These are phyloP conservation scores for Yamadazyma atlantica DNA, from an alignment of 1,139 yeast species.

Conservation along the genomic window DNA sequence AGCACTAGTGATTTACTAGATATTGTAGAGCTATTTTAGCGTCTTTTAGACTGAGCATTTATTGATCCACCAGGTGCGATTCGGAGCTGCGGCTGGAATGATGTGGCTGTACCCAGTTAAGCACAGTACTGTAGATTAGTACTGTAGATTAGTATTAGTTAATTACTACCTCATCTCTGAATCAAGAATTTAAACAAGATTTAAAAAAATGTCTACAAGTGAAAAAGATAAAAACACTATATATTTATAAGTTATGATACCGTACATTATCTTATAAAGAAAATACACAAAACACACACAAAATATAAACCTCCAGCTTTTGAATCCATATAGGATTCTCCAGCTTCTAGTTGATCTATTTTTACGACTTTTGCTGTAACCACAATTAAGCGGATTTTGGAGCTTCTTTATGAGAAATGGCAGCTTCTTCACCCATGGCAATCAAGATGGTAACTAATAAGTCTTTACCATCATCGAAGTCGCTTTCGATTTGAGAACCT, in stretches of 20 bases:
- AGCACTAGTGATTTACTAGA: too few species aligned
- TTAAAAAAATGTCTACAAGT: neutral
- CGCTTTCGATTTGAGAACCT: constrained; percentile 88
- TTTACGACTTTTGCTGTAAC: neutral
- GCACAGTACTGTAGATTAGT: too few species aligned
- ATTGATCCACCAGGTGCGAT: too few species aligned
- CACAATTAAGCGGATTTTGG: constrained; percentile 55
- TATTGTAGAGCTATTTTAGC: too few species aligned
- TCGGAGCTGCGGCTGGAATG: too few species aligned
- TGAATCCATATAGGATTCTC: neutral
- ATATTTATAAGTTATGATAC: neutral
- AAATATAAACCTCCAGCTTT: neutral
- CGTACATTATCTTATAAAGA: constrained; percentile 2
- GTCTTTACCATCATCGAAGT: constrained; percentile 97
- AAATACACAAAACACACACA: constrained; percentile 3
- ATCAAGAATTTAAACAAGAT: too few species aligned
- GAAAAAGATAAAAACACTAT: neutral
- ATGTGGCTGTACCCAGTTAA: too few species aligned
- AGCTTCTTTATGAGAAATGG: constrained; percentile 93
- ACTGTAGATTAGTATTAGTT: too few species aligned
- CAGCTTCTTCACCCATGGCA: constrained; percentile 99
- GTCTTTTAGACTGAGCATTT: too few species aligned
- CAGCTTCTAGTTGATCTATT: neutral
- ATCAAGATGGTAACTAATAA: constrained; percentile 92
- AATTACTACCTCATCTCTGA: too few species aligned